Base-by-base conservation (phyloP, 148 eudicot species). In the Limonium bicolor region DNA sequence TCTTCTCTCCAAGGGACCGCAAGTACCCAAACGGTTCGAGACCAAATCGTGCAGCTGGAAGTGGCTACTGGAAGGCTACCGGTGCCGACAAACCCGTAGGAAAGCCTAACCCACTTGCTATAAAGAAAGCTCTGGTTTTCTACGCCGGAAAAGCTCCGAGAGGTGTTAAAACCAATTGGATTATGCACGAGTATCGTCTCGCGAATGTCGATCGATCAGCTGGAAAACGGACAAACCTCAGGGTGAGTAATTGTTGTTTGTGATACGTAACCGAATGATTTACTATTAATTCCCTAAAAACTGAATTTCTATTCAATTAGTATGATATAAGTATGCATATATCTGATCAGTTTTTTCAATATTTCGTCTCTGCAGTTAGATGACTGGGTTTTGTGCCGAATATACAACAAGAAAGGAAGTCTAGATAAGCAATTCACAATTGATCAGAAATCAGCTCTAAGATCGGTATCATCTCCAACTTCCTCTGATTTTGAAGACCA, bases 131-230 rank as follows among this genome's bases (percentile, higher is more conserved):
- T 29, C 51, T 46, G 16, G 51, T 46, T 38, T 73, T 73, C 60
- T 73, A 73, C 41, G 58, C 69, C 8, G 80, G 80, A 5, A 69
- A 69, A 41, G 75, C 80, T 5, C 80, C 75, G 1, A 73, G 59
- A 54, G 80, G 80, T 10, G 26, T 69, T 24, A 73, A 73, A 20
- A 73, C 72, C 36, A 73, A 73, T n/a, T 73, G 80, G 80, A 73
- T 73, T 51, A 73, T 73, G 80, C 80, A 73, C 50, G 80, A 73
- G 45, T 73, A 69, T 20, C 53, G 80, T 9, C 69, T 73, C 11
- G 41, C 59, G 6, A 46, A 46, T 36, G 51, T 46, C 35, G 51
- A 46, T 20, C 51, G 51, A 29, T 46, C 51, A 7, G 51, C 51
- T 24, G 51, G 72, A 48, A 22, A 59, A 66, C 18, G 66, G 54